Base-by-base conservation (phyloP, 257 asterid genomes). In the Euphrasia confusa region DNA sequence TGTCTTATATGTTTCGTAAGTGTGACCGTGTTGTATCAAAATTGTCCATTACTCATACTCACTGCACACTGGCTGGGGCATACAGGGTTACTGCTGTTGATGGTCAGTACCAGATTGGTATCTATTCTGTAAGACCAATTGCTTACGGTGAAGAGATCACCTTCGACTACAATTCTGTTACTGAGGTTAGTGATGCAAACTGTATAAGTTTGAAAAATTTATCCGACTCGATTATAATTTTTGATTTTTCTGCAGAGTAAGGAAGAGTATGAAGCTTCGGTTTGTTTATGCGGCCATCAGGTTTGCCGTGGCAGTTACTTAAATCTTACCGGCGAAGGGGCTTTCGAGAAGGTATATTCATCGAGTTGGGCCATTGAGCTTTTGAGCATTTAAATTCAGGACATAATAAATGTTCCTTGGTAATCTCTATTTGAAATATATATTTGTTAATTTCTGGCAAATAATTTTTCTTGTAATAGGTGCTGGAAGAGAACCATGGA, bases 51-150 rank as follows among this genome's bases (percentile, higher is more conserved):
- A 42, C 47, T 60, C 63, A 21, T 21, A 21, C 24, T 21, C 24
- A 21, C 24, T 21, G 24, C 24, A 21, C 24, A 63, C 61, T 61
- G 58, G 15, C 67, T 70, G 35, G 66, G 77, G 63, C 55, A 59
- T 12, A 71, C 84, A 93, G 99, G 82, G 99, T 93, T 64, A 89
- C 99, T 68, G 97, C 99, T 74, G 99, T 93, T 67, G 94, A 83
- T 83, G 97, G 96, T n/a, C 96, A 90, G 70, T 93, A 93, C 83
- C 95, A 87, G 86, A 93, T 93, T 67, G 99, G 99, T 52, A 93
- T 93, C 45, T 89, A 93, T 76, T 72, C 88, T 63, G 89, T 90
- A 17, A 92, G 97, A 49, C 94, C 96, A 60, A 93, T 93, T 74
- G 88, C 86, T 70, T 87, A 77, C 52, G 99, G 99, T 55, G 99